These are phyloP conservation scores for Fusarium cyanostomum DNA, from an alignment of 2,329 filamentous ascomycete genomes.

Conservation along the genomic window DNA sequence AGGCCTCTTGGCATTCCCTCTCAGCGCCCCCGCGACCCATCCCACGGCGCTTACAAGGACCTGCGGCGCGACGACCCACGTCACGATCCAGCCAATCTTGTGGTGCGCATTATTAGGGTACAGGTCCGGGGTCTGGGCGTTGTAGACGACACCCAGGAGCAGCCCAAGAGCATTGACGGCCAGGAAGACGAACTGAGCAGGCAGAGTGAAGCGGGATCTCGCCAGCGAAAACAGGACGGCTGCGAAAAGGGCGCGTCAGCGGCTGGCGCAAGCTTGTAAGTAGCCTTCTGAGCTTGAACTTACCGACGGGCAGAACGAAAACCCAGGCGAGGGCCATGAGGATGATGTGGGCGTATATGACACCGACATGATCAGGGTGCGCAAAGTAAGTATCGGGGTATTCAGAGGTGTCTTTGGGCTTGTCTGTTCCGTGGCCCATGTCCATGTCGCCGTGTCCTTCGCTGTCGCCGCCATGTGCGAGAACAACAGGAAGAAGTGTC, in stretches of 20 bases:
- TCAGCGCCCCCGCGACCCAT: conserved; percentile 56
- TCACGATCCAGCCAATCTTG: conserved; percentile 86
- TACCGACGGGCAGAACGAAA: conserved; percentile 76
- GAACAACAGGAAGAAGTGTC: conserved; percentile 27
- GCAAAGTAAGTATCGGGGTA: conserved; percentile 68
- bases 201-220: conserved; percentile 77
- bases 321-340: conserved; percentile 79
- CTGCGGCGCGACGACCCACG: conserved; percentile 76
- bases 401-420: conserved; percentile 42
- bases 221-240: conserved; percentile 88
- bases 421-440: conserved; percentile 27
- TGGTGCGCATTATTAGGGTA: conserved; percentile 91
- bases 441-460: conserved; percentile 13
- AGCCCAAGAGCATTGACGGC: conserved; percentile 71
- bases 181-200: conserved; percentile 74
- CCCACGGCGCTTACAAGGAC: conserved; percentile 73
- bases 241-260: conserved; percentile 48
- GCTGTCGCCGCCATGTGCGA: conserved; percentile 34
- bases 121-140: conserved; percentile 82
- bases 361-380: conserved; percentile 59
- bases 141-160: conserved; percentile 75
- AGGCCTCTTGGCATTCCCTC: neutral
- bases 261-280: neutral
- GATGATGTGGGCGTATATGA: conserved; percentile 75
- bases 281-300: conserved; percentile 44